Base-by-base conservation (phyloP, 345 rosid species). In the Anacardium occidentale region DNA sequence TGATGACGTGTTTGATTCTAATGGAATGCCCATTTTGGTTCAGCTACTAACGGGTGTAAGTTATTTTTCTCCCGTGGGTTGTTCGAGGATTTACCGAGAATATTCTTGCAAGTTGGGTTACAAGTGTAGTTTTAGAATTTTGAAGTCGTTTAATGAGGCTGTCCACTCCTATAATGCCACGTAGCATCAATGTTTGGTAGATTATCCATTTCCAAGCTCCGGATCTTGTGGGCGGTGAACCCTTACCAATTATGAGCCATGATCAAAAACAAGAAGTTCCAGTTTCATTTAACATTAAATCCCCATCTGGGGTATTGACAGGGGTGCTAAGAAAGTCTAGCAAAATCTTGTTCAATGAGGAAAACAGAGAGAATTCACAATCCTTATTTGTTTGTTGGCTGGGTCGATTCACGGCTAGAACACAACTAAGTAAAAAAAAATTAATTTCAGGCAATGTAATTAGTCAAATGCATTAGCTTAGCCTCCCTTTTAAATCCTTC, bases 391-490 rank as follows among this genome's bases (percentile, higher is more conserved):
- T 26, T 29, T 29, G 3, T 29, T 29, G 3, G 3, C 3, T 29
- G 32, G 32, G 32, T 29, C 32, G 1, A 29, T 29, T 29, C 32
- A 29, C 32, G 3, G n/a, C 54, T 14, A 51, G 32, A n/a, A 10
- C 24, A 67, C 51, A 54, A 53, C 55, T 22, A 54, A 54, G 51
- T 10, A 12, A 59, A 44, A 17, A n/a, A n/a, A 48, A 57, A 8
- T 14, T 7, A 47, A 34, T 34, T 34, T 72, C 72, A 75, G 34
- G 78, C 75, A 29, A 73, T 78, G 65, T 61, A 75, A 63, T 74
- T 66, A 53, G 67, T 78, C 79, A 78, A 37, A 37, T 24, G 68
- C 32, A 75, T 12, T 32, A 20, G 68, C 37, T 12, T 32, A 32
- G 67, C 47, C 72, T 75, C 34, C 70, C 77, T 20, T 71, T 70